A percentile compares a stretch with the other conserved stretches of the same genome.
phyloP scores from a whole-genome alignment of 305 asterid species.

The Fraxinus paxiana region DNA sequence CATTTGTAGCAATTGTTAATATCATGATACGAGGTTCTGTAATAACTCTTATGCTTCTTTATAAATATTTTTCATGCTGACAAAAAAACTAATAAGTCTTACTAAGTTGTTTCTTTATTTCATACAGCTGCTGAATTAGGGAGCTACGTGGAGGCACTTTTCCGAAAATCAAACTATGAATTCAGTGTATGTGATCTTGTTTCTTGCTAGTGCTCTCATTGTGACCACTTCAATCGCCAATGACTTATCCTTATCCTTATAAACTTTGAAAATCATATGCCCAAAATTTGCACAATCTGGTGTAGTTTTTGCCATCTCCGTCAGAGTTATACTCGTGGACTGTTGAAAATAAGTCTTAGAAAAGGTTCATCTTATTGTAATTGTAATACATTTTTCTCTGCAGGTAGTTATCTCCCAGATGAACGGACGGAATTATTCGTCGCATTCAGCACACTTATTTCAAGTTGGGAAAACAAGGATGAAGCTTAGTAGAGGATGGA shows the following conservation, averaged over 20 bases:
- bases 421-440: slow-evolving; percentile 87
- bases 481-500: slow-evolving; percentile 93
- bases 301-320: neutral
- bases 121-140: slow-evolving; percentile 64
- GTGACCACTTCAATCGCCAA: neutral
- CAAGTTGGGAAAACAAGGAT: slow-evolving; percentile 85
- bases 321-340: neutral
- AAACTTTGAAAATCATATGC: neutral
- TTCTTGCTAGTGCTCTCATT: neutral
- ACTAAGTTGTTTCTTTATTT: neutral
- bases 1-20: neutral
- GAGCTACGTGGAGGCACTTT: slow-evolving; percentile 63
- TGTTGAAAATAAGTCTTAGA: neutral
- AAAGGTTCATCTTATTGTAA: neutral
- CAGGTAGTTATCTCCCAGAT: slow-evolving; percentile 89
- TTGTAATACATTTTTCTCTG: slow-evolving; percentile 12
- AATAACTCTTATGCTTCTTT: neutral
- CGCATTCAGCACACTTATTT: slow-evolving; percentile 66
- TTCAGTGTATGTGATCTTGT: slow-evolving; percentile 57
- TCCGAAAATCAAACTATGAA: slow-evolving; percentile 65
- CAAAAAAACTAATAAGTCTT: neutral
- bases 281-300: neutral
- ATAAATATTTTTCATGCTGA: neutral
- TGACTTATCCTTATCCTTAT: neutral
- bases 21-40: neutral